These are phyloP conservation scores for Nakaseomyces nivariensis DNA, from an alignment of 1,139 yeast genomes.

Conservation along the genomic window DNA sequence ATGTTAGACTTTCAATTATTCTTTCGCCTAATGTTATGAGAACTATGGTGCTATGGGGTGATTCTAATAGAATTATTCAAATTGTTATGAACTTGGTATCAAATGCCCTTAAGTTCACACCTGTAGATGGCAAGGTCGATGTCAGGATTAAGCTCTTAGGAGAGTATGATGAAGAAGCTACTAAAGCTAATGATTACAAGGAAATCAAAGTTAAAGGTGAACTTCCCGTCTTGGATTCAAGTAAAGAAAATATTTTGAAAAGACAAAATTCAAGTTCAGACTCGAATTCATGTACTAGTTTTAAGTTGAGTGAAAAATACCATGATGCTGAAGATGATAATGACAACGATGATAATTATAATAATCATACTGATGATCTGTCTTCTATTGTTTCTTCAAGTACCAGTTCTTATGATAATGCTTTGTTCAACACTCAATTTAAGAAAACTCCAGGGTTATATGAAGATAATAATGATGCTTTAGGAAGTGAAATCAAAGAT, in stretches of 20 bases:
- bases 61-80: conserved; percentile 77
- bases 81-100: conserved; percentile 81
- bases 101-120: conserved; percentile 82
- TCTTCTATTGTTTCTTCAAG: conserved; percentile 38
- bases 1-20: conserved; percentile 50
- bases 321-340: background rate
- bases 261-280: background rate
- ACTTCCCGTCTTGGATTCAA: conserved; percentile 4
- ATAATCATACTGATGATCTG: background rate
- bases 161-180: conserved; percentile 50
- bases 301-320: background rate
- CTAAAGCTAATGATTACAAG: conserved; percentile 29
- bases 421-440: conserved; percentile 45
- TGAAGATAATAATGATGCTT: conserved; percentile 15
- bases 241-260: background rate
- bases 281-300: background rate
- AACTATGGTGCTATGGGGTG: conserved; percentile 66
- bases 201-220: conserved; percentile 32
- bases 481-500: conserved; percentile 13
- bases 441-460: conserved; percentile 22
- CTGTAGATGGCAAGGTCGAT: conserved; percentile 70
- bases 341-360: background rate
- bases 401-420: conserved; percentile 47
- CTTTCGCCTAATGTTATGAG: conserved; percentile 53
- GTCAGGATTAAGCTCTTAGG: conserved; percentile 61